Conservation (phyloP, 2,329 filamentous ascomycete species). For the Knufia fluminis region DNA sequence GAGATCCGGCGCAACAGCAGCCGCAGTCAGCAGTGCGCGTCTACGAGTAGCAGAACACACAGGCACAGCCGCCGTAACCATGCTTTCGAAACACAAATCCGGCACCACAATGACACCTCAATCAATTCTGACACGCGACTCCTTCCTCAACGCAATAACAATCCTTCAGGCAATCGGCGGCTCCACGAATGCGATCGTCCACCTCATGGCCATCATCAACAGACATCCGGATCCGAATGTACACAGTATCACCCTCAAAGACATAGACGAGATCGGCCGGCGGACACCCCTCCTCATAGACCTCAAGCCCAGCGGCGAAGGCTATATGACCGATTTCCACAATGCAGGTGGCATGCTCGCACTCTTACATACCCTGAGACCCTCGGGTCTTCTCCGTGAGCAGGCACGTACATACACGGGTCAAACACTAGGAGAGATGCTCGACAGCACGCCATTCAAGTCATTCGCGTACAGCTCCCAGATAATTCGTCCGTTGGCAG, state of each 20-base stretch:
- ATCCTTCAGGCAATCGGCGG: conserved; percentile 49
- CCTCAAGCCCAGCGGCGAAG: conserved; percentile 45
- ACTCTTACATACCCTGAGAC: conserved; percentile 38
- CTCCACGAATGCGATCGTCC: conserved; percentile 49
- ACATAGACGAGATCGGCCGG: conserved; percentile 40
- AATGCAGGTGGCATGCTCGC: conserved; percentile 45
- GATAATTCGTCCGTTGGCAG: conserved; percentile 36
- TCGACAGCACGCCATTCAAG: conserved; percentile 36
- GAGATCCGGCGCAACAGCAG: conserved; percentile 40
- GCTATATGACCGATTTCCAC: conserved; percentile 48
- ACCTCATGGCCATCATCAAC: conserved; percentile 47
- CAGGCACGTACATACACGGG: conserved; percentile 39
- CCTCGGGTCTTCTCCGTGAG: conserved; percentile 33
- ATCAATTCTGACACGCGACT: conserved; percentile 46
- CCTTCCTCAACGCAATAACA: conserved; percentile 49
- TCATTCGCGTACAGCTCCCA: conserved; percentile 33
- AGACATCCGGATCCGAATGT: conserved; percentile 41
- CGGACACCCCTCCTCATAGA: conserved; percentile 41
- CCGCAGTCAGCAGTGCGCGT: conserved; percentile 44
- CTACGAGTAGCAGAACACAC: conserved; percentile 47
- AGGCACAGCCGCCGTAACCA: conserved; percentile 25
- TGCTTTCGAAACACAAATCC: conserved; percentile 37
- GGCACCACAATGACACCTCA: conserved; percentile 40
- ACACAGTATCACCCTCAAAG: conserved; percentile 34
- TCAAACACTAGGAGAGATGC: conserved; percentile 38